Conservation (phyloP, 257 asterid genomes). For the Orobanche coerulescens region DNA sequence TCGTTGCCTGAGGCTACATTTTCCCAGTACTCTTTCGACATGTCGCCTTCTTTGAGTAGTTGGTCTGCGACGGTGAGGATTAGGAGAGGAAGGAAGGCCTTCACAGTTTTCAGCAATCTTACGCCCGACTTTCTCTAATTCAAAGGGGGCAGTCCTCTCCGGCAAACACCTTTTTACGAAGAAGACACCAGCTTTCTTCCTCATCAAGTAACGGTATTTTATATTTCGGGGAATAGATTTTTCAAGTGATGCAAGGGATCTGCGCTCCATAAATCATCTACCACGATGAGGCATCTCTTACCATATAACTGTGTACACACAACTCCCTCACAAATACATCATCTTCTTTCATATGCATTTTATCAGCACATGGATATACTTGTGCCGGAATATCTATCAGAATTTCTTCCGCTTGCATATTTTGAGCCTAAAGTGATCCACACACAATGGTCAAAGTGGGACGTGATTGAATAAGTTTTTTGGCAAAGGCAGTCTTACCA, state of each 20-base stretch:
- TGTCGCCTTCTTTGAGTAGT: background rate
- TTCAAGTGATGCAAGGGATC: background rate
- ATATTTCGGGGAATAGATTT: background rate
- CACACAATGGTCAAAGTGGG: background rate
- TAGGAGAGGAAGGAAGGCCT: slow-evolving; percentile 24
- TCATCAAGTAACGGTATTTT: background rate
- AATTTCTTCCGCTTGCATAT: background rate
- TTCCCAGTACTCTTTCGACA: background rate
- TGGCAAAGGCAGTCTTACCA: background rate
- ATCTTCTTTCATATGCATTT: background rate
- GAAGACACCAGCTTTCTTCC: slow-evolving; percentile 12
- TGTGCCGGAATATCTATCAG: background rate
- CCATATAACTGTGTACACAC: background rate
- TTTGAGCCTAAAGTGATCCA: background rate
- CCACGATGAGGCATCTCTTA: background rate
- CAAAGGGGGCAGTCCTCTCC: background rate
- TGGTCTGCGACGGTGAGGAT: slow-evolving; percentile 5
- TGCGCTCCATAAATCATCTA: background rate
- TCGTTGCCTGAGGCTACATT: background rate
- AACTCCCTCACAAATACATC: background rate
- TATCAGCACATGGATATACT: background rate
- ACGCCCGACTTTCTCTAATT: slow-evolving; percentile 7
- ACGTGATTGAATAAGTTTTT: background rate
- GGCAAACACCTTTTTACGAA: slow-evolving; percentile 2
- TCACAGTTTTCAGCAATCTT: slow-evolving; percentile 15